Evolutionary conservation across 176 grass and related monocot genomes (phyloP).

Genomic region (Rhipidocladum racemiflorum): DNA sequence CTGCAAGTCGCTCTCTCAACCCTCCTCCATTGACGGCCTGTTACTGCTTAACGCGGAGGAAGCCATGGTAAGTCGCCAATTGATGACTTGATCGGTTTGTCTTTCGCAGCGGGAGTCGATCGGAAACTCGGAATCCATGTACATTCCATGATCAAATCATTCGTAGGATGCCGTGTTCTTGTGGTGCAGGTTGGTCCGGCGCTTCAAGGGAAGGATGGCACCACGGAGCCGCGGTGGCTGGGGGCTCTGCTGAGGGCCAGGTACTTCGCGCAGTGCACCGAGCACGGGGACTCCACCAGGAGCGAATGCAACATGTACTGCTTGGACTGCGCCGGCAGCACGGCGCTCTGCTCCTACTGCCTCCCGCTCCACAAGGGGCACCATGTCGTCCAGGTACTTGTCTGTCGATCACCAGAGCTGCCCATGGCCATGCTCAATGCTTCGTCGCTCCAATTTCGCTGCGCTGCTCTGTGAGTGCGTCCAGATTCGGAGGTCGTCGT

Average conservation of each 20-base stretch:
- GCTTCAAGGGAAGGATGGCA: constrained; percentile 10
- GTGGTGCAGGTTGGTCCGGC: constrained; percentile 39
- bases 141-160: not conserved
- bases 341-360: not conserved
- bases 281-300: not conserved
- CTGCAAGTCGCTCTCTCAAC: not conserved
- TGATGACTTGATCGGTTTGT: not conserved
- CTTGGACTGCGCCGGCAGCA: not conserved
- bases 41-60: not conserved
- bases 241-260: constrained; percentile 38
- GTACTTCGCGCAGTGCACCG: constrained; percentile 31
- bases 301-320: constrained; percentile 7
- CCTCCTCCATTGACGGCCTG: not conserved
- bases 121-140: not conserved
- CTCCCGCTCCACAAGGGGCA: not conserved
- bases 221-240: constrained; percentile 41
- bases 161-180: not conserved
- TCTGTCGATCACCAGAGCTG: no score
- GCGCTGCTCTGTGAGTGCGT: not conserved
- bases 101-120: not conserved
- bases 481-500: not conserved
- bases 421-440: no score
- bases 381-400: not conserved
- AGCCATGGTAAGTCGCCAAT: not conserved
- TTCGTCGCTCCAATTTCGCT: not conserved